Evolutionary conservation across 2,329 filamentous ascomycete genomes (phyloP), one percentile per base, ranked within the genome.

Genomic region (Apiospora malaysiana): DNA sequence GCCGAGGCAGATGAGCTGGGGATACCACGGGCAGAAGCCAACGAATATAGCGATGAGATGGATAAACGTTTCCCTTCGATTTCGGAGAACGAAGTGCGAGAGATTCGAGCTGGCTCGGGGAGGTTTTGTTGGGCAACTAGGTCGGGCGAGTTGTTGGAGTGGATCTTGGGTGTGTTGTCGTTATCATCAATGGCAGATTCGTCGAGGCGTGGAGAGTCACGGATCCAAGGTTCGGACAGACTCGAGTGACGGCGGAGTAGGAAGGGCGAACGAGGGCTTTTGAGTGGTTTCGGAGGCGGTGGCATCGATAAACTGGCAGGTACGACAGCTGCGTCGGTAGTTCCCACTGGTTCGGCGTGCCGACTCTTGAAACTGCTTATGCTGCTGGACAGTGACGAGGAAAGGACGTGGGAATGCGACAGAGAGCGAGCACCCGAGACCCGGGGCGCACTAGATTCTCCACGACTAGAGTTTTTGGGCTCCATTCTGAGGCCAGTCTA

Each of bases 21-120:
- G 40, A 85, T 83, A 43, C 85, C 86, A 65, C 87, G 87, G 69
- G 85, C 88, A 7, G 91, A 92, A 63, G 89, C 88, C 32, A 92
- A 82, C 43, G 92, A 94, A 77, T 92, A 92, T 68, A 93, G 83
- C 0, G 93, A 95, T 9, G 91, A 93, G 72, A 92, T 87, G 32
- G 92, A 94, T 78, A 92, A 85, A 68, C 93, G 89, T 76, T 93
- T 92, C 63, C 84, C 51, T 18, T 78, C 84, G 49, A 91, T 84
- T 27, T 78, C 77, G 16, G 86, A 86, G 71, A 85, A 80, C 16
- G 88, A 88, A 25, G 84, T 83, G 69, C 83, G 83, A 51, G 83
- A 77, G 66, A 81, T 81, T 73, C 85, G 78, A 67, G 86, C 81
- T 51, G 85, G 78, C 70, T 91, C 89, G 67, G 87, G 84, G 67